Base-by-base conservation (phyloP, 371 early-diverging fungal genomes). In the Apophysomyces elegans region DNA sequence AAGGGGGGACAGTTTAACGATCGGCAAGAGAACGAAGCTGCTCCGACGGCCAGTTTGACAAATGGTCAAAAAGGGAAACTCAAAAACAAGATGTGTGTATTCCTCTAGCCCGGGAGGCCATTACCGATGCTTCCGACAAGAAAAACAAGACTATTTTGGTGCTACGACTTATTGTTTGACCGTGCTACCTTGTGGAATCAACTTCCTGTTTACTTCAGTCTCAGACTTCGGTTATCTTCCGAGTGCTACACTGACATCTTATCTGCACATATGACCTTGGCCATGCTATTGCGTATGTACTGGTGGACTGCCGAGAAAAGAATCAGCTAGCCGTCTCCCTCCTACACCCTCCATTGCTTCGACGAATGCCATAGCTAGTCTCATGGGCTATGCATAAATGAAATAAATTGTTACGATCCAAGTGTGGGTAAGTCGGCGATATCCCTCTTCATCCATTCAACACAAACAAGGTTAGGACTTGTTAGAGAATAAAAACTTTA, bases 191-290 rank as follows among this genome's bases (percentile, higher is more conserved):
- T 50, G 21, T 50, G 54, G 9, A 41, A 41, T 41, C 41, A 8
- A 41, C 13, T 13, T 13, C 13, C 11, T 41, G 21, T 18, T 9
- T 50, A 50, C 18, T 50, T 50, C 18, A 50, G 21, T 26, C 54
- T 21, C 54, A 9, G 18, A n/a, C 21, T 50, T 26, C 21, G 54
- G 16, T 18, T 9, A 9, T 21, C 11, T n/a, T 21, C 54, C 18
- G 21, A 50, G 54, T 50, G 54, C 54, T 50, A 50, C 54, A 50
- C 54, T 50, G 54, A 50, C 54, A 50, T 26, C 54, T 50, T 32
- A 0, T 50, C 21, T 21, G 54, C 21, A 50, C 54, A 50, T 26
- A 50, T 50, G 54, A 50, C 21, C 54, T 26, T 21, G 54, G 54
- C 9, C 54, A 26, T 50, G 54, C 18, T 21, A 11, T 16, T 50